Conservation (phyloP, 208 protist species). For the Endotrypanum monterogeii region DNA sequence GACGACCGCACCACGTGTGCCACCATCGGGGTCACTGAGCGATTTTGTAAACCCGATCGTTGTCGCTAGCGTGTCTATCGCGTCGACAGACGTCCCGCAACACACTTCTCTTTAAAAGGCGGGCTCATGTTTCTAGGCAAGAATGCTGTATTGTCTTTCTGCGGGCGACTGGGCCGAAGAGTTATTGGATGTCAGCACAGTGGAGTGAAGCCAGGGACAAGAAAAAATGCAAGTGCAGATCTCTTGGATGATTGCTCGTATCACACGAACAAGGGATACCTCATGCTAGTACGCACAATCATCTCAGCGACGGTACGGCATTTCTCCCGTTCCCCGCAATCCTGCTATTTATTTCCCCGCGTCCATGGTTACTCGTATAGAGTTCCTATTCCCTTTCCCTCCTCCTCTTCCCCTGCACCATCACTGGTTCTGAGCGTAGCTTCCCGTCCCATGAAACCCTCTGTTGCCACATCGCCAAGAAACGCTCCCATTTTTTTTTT, state of each 20-base stretch:
- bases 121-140: too few species aligned
- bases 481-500: neutral
- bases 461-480: neutral
- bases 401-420: neutral
- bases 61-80: too few species aligned
- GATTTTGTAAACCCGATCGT: too few species aligned
- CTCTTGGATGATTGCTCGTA: neutral
- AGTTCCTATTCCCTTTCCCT: neutral
- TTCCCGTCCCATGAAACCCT: neutral
- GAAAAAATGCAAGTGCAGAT: neutral
- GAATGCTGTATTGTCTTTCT: too few species aligned
- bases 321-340: neutral
- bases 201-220: neutral
- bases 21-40: neutral
- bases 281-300: neutral
- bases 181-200: too few species aligned
- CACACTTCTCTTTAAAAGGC: too few species aligned
- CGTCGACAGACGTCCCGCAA: too few species aligned
- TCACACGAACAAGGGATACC: neutral
- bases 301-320: neutral
- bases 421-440: too few species aligned
- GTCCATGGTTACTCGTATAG: neutral
- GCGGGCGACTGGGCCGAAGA: too few species aligned
- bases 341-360: neutral
- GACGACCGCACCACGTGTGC: too few species aligned